Evolutionary conservation across 1,139 yeast species (phyloP).

Genomic region (Debaryomyces sp.): DNA sequence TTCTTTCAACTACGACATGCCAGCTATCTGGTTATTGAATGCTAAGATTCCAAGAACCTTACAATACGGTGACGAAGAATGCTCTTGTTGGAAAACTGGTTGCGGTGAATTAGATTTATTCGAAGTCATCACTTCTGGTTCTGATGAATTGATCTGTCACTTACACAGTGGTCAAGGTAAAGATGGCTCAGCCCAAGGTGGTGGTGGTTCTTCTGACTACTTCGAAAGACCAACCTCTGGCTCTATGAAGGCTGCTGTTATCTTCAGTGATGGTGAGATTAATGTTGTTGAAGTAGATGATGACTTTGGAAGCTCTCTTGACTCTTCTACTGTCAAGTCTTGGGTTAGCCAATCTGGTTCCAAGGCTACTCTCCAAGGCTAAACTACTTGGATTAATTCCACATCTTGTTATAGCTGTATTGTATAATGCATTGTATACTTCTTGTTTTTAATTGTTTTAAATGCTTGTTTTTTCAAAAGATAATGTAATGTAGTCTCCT

Average conservation of each 20-base stretch:
- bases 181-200: conserved; percentile 47
- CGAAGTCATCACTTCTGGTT: conserved; percentile 74
- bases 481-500: background rate
- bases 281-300: conserved; percentile 62
- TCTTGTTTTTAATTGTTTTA: conserved; percentile 2
- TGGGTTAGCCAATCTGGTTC: conserved; percentile 62
- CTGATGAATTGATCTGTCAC: conserved; percentile 74
- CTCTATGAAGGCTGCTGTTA: conserved; percentile 86
- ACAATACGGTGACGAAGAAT: conserved; percentile 63
- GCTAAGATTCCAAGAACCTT: conserved; percentile 80
- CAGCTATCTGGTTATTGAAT: conserved; percentile 78
- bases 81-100: conserved; percentile 78
- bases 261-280: conserved; percentile 61
- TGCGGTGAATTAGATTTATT: conserved; percentile 85
- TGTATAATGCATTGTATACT: conserved; percentile 1
- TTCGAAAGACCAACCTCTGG: conserved; percentile 79
- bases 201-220: conserved; percentile 89
- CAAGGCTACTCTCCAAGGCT: conserved; percentile 29
- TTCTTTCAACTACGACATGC: conserved; percentile 57
- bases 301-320: conserved; percentile 47
- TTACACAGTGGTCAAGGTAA: conserved; percentile 86
- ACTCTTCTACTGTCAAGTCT: conserved; percentile 50
- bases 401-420: background rate
- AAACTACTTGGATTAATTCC: background rate
- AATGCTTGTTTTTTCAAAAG: background rate